Evolutionary conservation across 225 moss, liverwort and hornwort genomes (phyloP).

Genomic region (Pseudisothecium myosuroides): DNA sequence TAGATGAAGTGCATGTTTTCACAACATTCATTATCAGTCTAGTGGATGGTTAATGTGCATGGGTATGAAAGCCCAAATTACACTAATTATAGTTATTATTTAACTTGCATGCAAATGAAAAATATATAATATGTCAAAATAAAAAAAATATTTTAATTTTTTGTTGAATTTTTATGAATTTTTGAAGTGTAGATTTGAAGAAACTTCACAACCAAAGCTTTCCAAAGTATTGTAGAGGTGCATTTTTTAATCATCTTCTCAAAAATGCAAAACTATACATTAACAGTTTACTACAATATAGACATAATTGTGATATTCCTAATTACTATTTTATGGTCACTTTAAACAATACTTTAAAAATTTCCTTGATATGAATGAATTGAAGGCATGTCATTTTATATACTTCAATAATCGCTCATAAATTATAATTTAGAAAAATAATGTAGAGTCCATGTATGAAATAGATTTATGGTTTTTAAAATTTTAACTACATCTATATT

Average conservation of each 20-base stretch:
- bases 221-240: not conserved
- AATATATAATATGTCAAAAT: not conserved
- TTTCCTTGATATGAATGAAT: rapidly evolving
- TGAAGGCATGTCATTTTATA: not conserved
- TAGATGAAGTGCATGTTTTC: not conserved
- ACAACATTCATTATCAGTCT: not conserved
- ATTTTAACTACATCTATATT: not conserved
- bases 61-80: not conserved
- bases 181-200: rapidly evolving
- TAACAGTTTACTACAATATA: not conserved
- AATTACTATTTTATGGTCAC: not conserved
- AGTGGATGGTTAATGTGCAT: rapidly evolving
- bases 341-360: not conserved
- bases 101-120: not conserved
- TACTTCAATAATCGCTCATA: not conserved
- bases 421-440: not conserved
- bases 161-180: no score
- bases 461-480: no score
- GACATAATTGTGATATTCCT: rapidly evolving
- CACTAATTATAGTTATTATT: not conserved
- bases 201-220: not conserved
- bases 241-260: not conserved
- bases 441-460: rapidly evolving
- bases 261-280: not conserved
- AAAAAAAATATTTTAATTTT: no score